These are phyloP conservation scores for Cercospora sp. DNA, from an alignment of 2,329 filamentous ascomycete species.

Conservation along the genomic window DNA sequence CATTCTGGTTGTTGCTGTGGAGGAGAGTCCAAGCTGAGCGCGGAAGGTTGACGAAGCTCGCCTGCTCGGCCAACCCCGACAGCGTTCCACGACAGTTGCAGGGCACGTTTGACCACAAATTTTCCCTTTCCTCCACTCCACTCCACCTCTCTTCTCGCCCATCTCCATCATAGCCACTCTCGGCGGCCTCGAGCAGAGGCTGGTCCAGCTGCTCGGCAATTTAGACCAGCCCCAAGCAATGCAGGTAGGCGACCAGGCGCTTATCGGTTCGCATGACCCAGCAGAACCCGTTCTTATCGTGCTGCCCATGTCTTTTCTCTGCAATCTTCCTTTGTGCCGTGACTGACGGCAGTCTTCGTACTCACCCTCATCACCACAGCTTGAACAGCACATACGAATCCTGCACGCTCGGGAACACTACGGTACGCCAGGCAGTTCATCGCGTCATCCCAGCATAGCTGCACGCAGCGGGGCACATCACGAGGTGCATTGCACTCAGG, in stretches of 20 bases:
- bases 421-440: neutral
- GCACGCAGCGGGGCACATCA: slow-evolving; percentile 9
- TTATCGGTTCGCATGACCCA: neutral
- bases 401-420: slow-evolving; percentile 2
- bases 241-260: neutral
- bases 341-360: neutral
- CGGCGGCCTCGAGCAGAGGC: neutral
- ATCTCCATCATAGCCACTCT: neutral
- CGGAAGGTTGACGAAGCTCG: neutral
- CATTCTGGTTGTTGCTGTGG: neutral
- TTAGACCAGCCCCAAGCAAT: neutral
- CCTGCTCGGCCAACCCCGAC: neutral
- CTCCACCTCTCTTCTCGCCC: neutral
- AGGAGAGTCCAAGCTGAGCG: neutral
- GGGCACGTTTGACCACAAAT: neutral
- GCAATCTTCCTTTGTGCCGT: neutral
- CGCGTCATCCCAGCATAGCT: slow-evolving; percentile 14
- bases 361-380: neutral
- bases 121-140: neutral
- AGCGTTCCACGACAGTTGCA: neutral
- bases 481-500: slow-evolving; percentile 6
- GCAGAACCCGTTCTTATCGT: neutral
- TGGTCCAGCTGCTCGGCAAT: neutral
- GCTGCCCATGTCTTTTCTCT: neutral
- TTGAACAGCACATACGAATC: neutral